Evolutionary conservation across 805 yeast species (phyloP).

Genomic region (Saccharomycopsis microspora): DNA sequence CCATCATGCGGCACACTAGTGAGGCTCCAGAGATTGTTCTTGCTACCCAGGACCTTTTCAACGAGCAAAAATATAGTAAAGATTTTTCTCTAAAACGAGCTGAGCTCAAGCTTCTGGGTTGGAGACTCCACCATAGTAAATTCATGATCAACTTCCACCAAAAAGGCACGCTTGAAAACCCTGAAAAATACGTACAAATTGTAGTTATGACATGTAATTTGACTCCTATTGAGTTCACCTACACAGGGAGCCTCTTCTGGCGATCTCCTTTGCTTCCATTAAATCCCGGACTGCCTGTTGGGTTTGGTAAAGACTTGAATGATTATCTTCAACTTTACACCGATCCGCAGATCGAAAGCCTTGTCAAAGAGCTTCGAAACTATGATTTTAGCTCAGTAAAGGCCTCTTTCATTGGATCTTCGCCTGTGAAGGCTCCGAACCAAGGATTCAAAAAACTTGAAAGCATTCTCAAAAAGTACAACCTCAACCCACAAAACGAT

Average conservation of each 20-base stretch:
- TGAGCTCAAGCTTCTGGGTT: conserved; percentile 24
- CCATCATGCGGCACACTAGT: conserved; percentile 18
- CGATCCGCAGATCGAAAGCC: conserved; percentile 15
- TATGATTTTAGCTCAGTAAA: conserved; percentile 26
- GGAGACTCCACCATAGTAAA: conserved; percentile 34
- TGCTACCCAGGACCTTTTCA: conserved; percentile 9
- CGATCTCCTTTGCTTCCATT: conserved; percentile 24
- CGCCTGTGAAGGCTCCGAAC: conserved; percentile 20
- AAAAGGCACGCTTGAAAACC: not conserved
- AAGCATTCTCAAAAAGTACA: conserved; percentile 24
- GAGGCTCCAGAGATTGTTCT: conserved; percentile 21
- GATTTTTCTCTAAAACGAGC: conserved; percentile 11
- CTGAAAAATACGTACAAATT: conserved; percentile 22
- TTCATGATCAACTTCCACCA: conserved; percentile 31
- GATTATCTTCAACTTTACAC: conserved; percentile 24
- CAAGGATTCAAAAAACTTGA: conserved; percentile 22
- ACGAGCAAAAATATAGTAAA: not conserved
- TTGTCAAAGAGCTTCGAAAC: conserved; percentile 18
- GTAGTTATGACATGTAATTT: conserved; percentile 31
- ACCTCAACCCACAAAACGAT: conserved; percentile 15
- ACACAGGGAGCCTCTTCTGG: conserved; percentile 33
- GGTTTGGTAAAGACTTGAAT: conserved; percentile 24
- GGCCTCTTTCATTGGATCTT: conserved; percentile 31
- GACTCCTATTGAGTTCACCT: conserved; percentile 28
- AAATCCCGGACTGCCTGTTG: not conserved